Evolutionary conservation across 1,284 basidiomycete species (phyloP), one percentile per base, ranked within the genome.

Genomic region (Cutaneotrichosporon sp.): DNA sequence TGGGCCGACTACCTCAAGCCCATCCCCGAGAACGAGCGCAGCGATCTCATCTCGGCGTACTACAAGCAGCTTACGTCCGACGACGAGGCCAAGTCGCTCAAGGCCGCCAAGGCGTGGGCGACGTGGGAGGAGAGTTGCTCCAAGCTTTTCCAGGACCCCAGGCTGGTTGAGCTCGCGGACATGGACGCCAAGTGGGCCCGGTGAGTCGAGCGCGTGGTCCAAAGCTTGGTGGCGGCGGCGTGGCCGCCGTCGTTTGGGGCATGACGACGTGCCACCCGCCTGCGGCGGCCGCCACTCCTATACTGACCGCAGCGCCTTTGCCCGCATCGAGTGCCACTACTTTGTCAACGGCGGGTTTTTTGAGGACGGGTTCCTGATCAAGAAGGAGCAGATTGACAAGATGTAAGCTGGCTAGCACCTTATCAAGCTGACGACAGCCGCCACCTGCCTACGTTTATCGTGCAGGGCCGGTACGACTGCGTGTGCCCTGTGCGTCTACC

Each of bases 91-190:
- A 78, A 86, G 26, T 71, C 58, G 33, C 59, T 66, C 4, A 37
- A 42, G 12, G 91, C 92, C 1, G 91, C 91, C 0, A 87, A 83
- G 65, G 85, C 89, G 1, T 65, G 63, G 61, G 79, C 85, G 4
- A 86, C 84, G 64, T 93, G 88, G 88, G 90, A 93, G 86, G 90
- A 91, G 87, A 78, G 80, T 33, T 92, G 90, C 4, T 85, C 83
- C 8, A 85, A 83, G 68, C 76, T 93, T 33, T 77, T 79, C 54
- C 81, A 88, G 22, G 86, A 89, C 64, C 82, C 83, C 2, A 80
- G 77, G 4, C 80, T 84, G 58, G 76, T 93, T 44, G 81, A 81
- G n/a, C 80, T 82, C 52, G 87, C 86, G 7, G 84, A 84, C 48
- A 78, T 84, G 41, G 86, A 86, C 62, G 79, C 49, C 18, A 52